Percentiles rank a stretch among this genome's conserved stretches.
Conservation (phyloP, 208 protist genomes). For the Trypanosoma cruzi region DNA sequence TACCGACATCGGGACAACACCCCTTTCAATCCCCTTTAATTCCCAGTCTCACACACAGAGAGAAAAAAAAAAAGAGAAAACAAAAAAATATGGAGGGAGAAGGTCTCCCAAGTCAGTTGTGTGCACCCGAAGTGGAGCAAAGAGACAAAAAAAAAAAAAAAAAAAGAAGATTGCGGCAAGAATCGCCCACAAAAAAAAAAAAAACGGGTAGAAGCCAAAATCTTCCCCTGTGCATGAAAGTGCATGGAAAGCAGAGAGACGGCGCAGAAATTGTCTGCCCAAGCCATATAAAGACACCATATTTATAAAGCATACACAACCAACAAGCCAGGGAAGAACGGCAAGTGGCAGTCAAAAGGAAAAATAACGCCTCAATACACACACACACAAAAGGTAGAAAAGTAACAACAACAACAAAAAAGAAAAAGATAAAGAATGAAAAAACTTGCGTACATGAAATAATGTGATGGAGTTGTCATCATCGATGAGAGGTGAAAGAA, state of each 20-base stretch:
- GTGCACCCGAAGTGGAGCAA: background rate
- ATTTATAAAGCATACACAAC: no score
- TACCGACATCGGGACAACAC: background rate
- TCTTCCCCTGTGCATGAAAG: no score
- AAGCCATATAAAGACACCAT: no score
- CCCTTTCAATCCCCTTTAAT: conserved; percentile 7
- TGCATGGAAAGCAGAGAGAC: no score
- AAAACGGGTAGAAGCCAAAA: no score
- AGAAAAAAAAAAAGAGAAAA: no score
- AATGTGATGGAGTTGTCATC: background rate
- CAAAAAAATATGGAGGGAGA: background rate
- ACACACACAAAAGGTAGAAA: conserved; percentile 1
- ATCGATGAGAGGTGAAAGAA: background rate
- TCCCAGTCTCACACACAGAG: background rate
- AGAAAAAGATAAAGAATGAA: background rate
- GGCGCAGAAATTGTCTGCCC: no score
- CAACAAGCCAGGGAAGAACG: no score
- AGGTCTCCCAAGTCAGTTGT: background rate
- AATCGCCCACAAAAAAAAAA: no score
- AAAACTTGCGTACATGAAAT: background rate
- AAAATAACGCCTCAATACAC: no score
- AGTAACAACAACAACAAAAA: background rate
- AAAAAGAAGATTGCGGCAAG: no score
- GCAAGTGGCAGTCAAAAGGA: no score
- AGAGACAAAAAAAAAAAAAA: background rate